These are phyloP conservation scores for Notholithocarpus densiflorus DNA, from an alignment of 306 rosid genomes.

Conservation along the genomic window DNA sequence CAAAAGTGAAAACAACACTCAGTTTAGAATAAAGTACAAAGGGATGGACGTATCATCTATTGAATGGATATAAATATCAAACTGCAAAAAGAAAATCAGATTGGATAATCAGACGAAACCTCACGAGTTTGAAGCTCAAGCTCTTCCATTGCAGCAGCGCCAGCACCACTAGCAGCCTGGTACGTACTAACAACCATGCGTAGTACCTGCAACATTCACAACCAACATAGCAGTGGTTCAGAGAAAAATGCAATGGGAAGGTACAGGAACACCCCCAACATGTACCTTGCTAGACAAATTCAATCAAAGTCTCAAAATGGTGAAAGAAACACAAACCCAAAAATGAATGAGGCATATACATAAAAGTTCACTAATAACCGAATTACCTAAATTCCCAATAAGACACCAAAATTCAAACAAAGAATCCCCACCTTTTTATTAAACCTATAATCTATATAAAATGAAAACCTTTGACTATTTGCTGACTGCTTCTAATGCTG, in stretches of 20 bases:
- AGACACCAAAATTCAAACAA: no score
- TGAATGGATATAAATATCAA: not conserved
- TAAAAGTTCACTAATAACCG: not conserved
- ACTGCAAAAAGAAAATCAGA: constrained; percentile 7
- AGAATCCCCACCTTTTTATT: no score
- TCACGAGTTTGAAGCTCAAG: constrained; percentile 91
- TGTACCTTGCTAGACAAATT: not conserved
- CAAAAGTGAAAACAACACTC: constrained; percentile 12
- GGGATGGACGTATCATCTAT: not conserved
- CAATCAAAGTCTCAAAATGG: not conserved
- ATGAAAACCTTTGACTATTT: no score
- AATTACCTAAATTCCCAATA: no score
- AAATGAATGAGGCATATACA: not conserved
- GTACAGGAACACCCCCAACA: not conserved
- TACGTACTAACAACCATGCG: constrained; percentile 97
- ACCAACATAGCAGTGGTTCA: not conserved
- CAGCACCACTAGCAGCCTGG: constrained; percentile 99
- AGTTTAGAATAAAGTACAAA: constrained; percentile 2
- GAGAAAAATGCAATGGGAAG: not conserved
- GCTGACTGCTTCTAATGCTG: no score
- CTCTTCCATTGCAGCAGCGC: constrained; percentile 99
- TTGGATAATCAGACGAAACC: constrained; percentile 41
- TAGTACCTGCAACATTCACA: constrained; percentile 54
- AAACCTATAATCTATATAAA: no score
- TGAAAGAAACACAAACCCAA: not conserved